A percentile compares a stretch with the other conserved stretches of the same genome.
phyloP scores from a whole-genome alignment of 2,329 filamentous ascomycete genomes.

The Phialophora macrospora region DNA sequence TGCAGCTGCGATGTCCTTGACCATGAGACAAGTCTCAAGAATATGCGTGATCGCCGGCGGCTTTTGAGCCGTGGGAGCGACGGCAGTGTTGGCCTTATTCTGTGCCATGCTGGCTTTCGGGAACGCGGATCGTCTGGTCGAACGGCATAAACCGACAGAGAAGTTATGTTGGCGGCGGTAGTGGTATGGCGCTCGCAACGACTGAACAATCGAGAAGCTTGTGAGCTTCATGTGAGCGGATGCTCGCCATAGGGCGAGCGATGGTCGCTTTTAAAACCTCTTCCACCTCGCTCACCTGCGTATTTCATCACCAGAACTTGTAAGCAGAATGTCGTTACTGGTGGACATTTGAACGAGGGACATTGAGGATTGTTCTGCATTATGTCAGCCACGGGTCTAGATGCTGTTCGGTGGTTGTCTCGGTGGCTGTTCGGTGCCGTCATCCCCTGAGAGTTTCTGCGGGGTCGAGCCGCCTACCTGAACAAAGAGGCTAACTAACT shows the following conservation, averaged over 20 bases:
- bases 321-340: neutral
- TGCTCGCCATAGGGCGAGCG: neutral
- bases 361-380: neutral
- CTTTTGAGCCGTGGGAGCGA: neutral
- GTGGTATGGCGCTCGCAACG: neutral
- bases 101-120: neutral
- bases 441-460: neutral
- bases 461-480: neutral
- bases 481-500: too few relatives aligned
- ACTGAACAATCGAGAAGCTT: neutral
- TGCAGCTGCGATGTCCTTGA: constrained; percentile 38
- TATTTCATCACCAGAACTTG: neutral
- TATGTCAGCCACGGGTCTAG: neutral
- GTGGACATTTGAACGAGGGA: neutral
- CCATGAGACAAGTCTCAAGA: constrained; percentile 43
- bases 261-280: neutral
- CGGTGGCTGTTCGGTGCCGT: neutral
- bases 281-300: neutral
- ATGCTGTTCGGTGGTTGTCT: neutral
- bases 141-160: neutral
- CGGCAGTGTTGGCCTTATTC: neutral
- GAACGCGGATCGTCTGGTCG: neutral
- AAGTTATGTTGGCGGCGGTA: neutral
- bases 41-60: constrained; percentile 41
- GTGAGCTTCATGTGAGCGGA: neutral